Percentiles rank a stretch among this genome's conserved stretches.
Evolutionary conservation across 208 protist genomes (phyloP).

Genomic region (Leishmania turanica): DNA sequence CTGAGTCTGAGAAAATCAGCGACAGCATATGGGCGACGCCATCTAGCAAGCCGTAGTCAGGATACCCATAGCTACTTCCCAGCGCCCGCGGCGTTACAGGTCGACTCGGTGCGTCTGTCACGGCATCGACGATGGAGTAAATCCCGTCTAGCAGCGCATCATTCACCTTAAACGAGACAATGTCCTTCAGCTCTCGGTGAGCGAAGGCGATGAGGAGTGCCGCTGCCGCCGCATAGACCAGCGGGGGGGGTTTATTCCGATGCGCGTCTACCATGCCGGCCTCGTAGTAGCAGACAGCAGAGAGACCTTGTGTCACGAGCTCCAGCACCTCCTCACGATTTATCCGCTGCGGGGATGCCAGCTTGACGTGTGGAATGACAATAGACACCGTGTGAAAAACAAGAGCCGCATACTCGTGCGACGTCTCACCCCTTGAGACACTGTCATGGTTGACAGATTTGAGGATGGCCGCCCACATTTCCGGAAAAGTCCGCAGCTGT

Average conservation of each 20-base stretch:
- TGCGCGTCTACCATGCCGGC: conserved; percentile 18
- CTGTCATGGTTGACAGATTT: conserved; percentile 56
- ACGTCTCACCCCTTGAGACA: conserved; percentile 42
- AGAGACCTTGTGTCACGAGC: conserved; percentile 66
- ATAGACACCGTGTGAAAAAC: conserved; percentile 80
- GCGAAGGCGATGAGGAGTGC: conserved; percentile 79
- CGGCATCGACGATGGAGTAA: conserved; percentile 48
- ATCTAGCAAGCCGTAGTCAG: conserved; percentile 89
- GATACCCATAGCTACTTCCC: conserved; percentile 89
- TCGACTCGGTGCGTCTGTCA: conserved; percentile 29
- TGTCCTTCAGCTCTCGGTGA: conserved; percentile 83
- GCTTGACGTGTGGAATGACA: conserved; percentile 86
- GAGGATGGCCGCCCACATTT: conserved; percentile 79
- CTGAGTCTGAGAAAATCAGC: conserved; percentile 76
- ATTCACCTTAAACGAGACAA: conserved; percentile 71
- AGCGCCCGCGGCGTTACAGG: conserved; percentile 59
- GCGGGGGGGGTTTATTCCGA: conserved; percentile 31
- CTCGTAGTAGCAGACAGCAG: conserved; percentile 69
- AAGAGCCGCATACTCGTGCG: conserved; percentile 64
- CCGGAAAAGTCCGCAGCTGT: conserved; percentile 71
- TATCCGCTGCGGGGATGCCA: conserved; percentile 81
- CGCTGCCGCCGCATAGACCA: conserved; percentile 76
- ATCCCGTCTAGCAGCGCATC: conserved; percentile 48
- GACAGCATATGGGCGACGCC: conserved; percentile 89
- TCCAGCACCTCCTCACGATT: conserved; percentile 62